Evolutionary conservation across 352 stramenopile species (phyloP).

Genomic region (Globisporangium spinosum): DNA sequence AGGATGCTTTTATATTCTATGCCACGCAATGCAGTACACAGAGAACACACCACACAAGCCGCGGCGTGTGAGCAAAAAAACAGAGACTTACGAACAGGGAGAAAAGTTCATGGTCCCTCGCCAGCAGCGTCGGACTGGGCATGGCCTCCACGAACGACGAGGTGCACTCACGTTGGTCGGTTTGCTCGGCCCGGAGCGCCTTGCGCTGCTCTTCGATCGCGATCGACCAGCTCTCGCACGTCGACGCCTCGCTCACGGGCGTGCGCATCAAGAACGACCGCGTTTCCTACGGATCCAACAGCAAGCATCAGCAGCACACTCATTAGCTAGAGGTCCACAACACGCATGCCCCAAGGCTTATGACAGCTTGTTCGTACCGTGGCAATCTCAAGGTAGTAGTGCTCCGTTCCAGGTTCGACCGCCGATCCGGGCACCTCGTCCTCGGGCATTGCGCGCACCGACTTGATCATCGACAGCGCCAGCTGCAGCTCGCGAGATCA

Average conservation of each 20-base stretch:
- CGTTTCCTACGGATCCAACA: conserved; percentile 34
- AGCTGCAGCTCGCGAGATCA: conserved; percentile 28
- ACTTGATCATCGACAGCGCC: conserved; percentile 55
- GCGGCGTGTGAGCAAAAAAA: conserved; percentile 18
- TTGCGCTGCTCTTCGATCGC: conserved; percentile 83
- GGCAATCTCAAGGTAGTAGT: conserved; percentile 82
- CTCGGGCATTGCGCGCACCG: conserved; percentile 73
- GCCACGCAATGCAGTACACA: conserved; percentile 10
- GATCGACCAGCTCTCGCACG: conserved; percentile 83
- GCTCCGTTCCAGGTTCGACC: conserved; percentile 53
- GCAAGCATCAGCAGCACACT: not conserved
- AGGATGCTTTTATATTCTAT: conserved; percentile 77
- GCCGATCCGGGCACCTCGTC: conserved; percentile 51
- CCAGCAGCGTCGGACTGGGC: conserved; percentile 65
- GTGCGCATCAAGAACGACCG: conserved; percentile 76
- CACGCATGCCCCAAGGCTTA: not conserved
- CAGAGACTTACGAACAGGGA: conserved; percentile 73
- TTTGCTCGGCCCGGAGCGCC: conserved; percentile 44
- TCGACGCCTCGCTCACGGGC: conserved; percentile 60
- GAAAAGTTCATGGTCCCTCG: conserved; percentile 74
- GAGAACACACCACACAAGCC: conserved; percentile 13
- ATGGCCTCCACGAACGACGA: conserved; percentile 38
- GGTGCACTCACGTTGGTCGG: conserved; percentile 49
- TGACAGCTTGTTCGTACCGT: conserved; percentile 32
- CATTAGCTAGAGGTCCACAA: not conserved